Percentiles rank a stretch among this genome's conserved stretches.
Conservation (phyloP, 306 rosid species). For the Lablab purpureus region DNA sequence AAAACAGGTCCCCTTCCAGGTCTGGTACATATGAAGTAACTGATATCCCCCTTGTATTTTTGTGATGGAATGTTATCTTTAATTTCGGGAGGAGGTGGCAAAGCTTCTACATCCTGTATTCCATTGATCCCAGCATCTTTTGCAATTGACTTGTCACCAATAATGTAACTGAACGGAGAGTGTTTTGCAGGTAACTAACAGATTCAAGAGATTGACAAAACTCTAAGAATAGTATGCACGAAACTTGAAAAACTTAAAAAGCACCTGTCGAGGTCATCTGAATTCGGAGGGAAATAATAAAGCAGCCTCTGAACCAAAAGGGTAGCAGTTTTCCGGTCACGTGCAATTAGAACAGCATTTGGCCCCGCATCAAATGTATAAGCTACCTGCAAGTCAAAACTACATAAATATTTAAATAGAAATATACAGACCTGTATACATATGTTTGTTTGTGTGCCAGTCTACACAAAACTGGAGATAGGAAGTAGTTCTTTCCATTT, state of each 20-base stretch:
- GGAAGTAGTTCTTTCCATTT: slow-evolving; percentile 13
- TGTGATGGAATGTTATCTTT: slow-evolving; percentile 73
- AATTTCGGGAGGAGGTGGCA: slow-evolving; percentile 82
- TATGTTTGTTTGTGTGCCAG: neutral
- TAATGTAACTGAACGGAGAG: slow-evolving; percentile 67
- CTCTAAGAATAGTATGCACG: slow-evolving; percentile 31
- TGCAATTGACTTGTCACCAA: slow-evolving; percentile 86
- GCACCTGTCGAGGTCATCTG: slow-evolving; percentile 84
- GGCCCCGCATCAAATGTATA: slow-evolving; percentile 99
- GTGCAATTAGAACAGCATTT: slow-evolving; percentile 91
- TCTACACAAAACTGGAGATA: slow-evolving; percentile 11
- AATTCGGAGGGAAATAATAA: slow-evolving; percentile 87
- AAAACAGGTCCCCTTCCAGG: slow-evolving; percentile 95
- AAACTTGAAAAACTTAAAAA: slow-evolving; percentile 36
- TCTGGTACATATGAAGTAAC: slow-evolving; percentile 94
- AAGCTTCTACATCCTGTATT: slow-evolving; percentile 66
- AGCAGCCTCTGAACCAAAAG: slow-evolving; percentile 87
- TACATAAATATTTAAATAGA: slow-evolving; percentile 25
- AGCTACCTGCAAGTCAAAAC: slow-evolving; percentile 73
- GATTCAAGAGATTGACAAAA: slow-evolving; percentile 42
- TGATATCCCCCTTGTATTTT: slow-evolving; percentile 82
- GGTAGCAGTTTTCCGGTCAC: slow-evolving; percentile 80
- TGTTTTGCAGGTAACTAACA: slow-evolving; percentile 32
- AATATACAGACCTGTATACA: neutral
- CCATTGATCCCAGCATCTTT: slow-evolving; percentile 80